A percentile compares a stretch with the other conserved stretches of the same genome.
Evolutionary conservation across 208 protist genomes (phyloP).

Genomic region (Lotmaria passim): DNA sequence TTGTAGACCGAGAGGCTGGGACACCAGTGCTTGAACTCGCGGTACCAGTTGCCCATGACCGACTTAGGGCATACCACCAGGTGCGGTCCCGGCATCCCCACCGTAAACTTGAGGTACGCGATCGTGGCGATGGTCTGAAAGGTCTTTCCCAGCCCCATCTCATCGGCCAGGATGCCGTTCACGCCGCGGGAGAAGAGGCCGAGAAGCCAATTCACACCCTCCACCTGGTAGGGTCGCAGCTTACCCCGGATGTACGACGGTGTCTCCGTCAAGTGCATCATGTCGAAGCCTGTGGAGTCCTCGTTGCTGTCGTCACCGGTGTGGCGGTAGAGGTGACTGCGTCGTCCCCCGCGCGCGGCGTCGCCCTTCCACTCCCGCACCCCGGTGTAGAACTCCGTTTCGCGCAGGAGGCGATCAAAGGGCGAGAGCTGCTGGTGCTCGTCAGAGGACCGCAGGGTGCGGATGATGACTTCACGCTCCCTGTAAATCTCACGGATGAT

Average conservation of each 20-base stretch:
- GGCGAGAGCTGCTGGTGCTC: slow-evolving; percentile 62
- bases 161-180: slow-evolving; percentile 99
- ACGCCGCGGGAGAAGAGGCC: slow-evolving; percentile 95
- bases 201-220: slow-evolving; percentile 99
- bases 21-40: slow-evolving; percentile 97
- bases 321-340: slow-evolving; percentile 37
- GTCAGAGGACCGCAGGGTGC: slow-evolving; percentile 56
- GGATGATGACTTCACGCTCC: slow-evolving; percentile 75
- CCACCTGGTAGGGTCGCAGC: slow-evolving; percentile 97
- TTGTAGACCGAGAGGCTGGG: slow-evolving; percentile 92
- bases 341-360: slow-evolving; percentile 7
- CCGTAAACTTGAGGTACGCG: slow-evolving; percentile 94
- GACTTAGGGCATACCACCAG: slow-evolving; percentile 97
- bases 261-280: slow-evolving; percentile 81
- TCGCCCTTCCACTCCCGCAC: slow-evolving; percentile 72
- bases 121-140: slow-evolving; percentile 98
- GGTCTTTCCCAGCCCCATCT: slow-evolving; percentile 98
- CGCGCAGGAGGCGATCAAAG: slow-evolving; percentile 77
- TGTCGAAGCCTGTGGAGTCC: slow-evolving; percentile 58
- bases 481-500: slow-evolving; percentile 48
- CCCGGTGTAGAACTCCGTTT: slow-evolving; percentile 91
- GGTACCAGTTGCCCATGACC: slow-evolving; percentile 98
- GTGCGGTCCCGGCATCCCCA: slow-evolving; percentile 94
- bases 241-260: slow-evolving; percentile 90
- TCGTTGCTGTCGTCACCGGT: slow-evolving; percentile 36